Base-by-base conservation (phyloP, 108 stramenopile genomes). In the Asterionellopsis glacialis region DNA sequence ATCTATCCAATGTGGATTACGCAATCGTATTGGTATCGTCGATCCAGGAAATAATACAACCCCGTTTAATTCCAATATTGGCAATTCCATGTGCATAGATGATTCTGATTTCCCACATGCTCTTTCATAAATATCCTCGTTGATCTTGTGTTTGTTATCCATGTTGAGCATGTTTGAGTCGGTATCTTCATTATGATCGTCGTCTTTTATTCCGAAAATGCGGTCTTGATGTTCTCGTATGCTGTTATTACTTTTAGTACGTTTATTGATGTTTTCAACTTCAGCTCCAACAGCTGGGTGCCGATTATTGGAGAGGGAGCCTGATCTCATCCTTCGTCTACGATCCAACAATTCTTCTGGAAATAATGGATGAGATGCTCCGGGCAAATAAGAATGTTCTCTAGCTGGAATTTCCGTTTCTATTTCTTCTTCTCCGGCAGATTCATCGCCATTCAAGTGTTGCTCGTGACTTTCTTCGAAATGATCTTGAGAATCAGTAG, bases 1-100 rank as follows among this genome's bases (percentile, higher is more conserved):
- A 16, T 71, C 45, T 43, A 83, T 64, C 82, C 81, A 83, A 21
- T 59, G 55, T 23, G 65, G 75, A 66, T 91, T 67, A 18, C 68
- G 64, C 1, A 91, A 43, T 33, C 83, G 60, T 11, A 91, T 49
- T 1, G 90, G 86, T 13, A 91, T 66, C 10, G 70, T 74, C 12
- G 65, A 70, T 12, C 81, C 83, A 18, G 90, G 90, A 75, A 91
- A 87, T 28, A 91, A 57, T 0, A 91, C 75, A 21, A 88, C 76
- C 21, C 83, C 83, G 38, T 72, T 77, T 33, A 91, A 67, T 69
- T 88, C 84, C 47, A 91, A 59, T 38, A 91, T 68, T 12, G 86
- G 70, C 47, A 48, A 48, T 48, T 48, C 21, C 47, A 48, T 19
- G 6, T 19, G 47, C 47, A 21, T 16, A 21, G 47, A 48, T 48